A percentile compares a stretch with the other conserved stretches of the same genome.
These are phyloP conservation scores for Candida golubevii DNA, from an alignment of 805 yeast genomes.

Conservation along the genomic window DNA sequence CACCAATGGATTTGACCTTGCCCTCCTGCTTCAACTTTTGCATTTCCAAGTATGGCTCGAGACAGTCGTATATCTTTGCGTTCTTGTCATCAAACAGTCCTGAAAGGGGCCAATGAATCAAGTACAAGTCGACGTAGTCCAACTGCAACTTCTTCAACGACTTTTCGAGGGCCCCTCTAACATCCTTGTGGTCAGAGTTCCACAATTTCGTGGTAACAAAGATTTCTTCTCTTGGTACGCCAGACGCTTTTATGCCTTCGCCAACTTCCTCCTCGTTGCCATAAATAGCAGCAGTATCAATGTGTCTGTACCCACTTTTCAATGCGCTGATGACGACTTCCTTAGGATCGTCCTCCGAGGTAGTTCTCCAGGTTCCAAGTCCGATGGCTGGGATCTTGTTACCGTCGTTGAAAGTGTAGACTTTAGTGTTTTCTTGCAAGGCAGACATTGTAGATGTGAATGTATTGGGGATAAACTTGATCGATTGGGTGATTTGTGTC, in stretches of 20 bases:
- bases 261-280: conserved; percentile 17
- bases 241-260: conserved; percentile 13
- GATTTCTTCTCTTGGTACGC: conserved; percentile 51
- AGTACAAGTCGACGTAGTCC: conserved; percentile 66
- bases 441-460: conserved; percentile 6
- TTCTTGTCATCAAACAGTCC: conserved; percentile 24
- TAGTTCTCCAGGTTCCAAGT: conserved; percentile 54
- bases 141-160: conserved; percentile 57
- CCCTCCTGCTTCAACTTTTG: conserved; percentile 53
- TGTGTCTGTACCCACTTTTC: conserved; percentile 25
- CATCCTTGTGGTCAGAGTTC: conserved; percentile 53
- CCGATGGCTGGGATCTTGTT: conserved; percentile 15
- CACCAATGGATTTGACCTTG: conserved; percentile 52
- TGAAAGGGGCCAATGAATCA: conserved; percentile 57
- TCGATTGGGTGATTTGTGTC: too few species aligned
- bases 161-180: conserved; percentile 50
- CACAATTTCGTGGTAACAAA: conserved; percentile 72
- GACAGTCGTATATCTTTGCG: conserved; percentile 23
- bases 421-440: conserved; percentile 10
- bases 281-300: conserved; percentile 15
- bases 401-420: conserved; percentile 12
- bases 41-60: conserved; percentile 36
- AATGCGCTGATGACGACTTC: conserved; percentile 58
- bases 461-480: too few species aligned
- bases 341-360: conserved; percentile 46